Conservation (phyloP, 1,284 basidiomycete species). For the Ustanciosporium gigantosporum region DNA sequence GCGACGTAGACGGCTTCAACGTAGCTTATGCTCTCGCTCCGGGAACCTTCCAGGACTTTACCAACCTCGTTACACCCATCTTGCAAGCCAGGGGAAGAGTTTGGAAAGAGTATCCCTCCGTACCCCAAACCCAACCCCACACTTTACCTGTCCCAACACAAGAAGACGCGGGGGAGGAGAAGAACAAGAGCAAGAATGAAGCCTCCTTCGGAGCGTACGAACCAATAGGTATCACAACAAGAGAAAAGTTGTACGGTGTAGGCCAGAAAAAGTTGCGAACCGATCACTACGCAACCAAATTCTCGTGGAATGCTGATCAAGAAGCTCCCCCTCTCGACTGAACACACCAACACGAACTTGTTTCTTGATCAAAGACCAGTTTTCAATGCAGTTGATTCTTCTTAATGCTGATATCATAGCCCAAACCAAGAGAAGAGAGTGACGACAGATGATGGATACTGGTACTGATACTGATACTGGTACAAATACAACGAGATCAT, state of each 20-base stretch:
- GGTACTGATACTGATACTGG: too few relatives aligned
- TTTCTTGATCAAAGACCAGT: too few relatives aligned
- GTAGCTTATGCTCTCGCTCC: constrained; percentile 45
- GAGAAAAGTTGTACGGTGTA: constrained; percentile 54
- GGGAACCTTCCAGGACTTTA: constrained; percentile 50
- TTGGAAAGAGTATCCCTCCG: constrained; percentile 49
- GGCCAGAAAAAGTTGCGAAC: constrained; percentile 45
- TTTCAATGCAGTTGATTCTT: too few relatives aligned
- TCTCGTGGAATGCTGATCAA: constrained; percentile 52
- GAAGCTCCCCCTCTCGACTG: constrained; percentile 34
- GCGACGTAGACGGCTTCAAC: constrained; percentile 57
- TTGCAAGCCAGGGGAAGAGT: constrained; percentile 50
- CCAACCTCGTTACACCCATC: constrained; percentile 47
- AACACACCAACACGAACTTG: too few relatives aligned
- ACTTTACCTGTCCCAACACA: background rate
- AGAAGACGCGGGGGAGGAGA: constrained; percentile 12
- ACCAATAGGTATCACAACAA: constrained; percentile 38
- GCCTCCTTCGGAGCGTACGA: constrained; percentile 39
- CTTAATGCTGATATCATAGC: too few relatives aligned
- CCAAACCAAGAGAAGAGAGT: too few relatives aligned
- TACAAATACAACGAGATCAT: too few relatives aligned
- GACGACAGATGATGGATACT: too few relatives aligned
- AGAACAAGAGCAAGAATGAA: too few relatives aligned
- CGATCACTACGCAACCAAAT: constrained; percentile 51
- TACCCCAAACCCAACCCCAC: constrained; percentile 3